Evolutionary conservation across 2,329 filamentous ascomycete genomes (phyloP).

Genomic region (Stachybotrys echinatus): DNA sequence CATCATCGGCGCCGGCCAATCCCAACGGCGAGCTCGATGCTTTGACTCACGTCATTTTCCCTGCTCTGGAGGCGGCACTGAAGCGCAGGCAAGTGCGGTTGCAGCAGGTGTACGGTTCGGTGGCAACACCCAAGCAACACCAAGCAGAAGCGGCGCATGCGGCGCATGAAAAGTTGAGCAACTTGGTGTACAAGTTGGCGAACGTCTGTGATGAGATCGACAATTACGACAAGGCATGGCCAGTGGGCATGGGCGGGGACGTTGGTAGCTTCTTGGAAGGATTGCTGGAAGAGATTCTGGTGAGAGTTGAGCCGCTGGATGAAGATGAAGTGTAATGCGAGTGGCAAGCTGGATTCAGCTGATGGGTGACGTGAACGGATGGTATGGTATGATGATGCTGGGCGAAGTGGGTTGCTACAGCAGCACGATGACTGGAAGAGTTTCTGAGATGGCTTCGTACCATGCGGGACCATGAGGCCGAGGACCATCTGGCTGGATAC

Average conservation of each 20-base stretch:
- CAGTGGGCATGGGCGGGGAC: conserved; percentile 89
- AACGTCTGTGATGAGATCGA: conserved; percentile 88
- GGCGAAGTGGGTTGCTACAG: background rate
- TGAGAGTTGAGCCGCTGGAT: conserved; percentile 83
- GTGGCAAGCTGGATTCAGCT: background rate
- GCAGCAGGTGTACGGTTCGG: conserved; percentile 42
- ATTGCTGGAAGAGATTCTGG: conserved; percentile 86
- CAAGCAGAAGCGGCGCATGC: conserved; percentile 58
- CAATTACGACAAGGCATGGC: conserved; percentile 75
- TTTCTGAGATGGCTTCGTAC: background rate
- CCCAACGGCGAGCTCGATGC: conserved; percentile 73
- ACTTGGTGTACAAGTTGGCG: conserved; percentile 76
- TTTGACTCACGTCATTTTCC: conserved; percentile 85
- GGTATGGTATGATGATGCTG: no score
- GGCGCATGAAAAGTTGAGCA: conserved; percentile 76
- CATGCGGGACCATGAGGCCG: background rate
- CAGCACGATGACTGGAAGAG: background rate
- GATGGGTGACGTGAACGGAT: no score
- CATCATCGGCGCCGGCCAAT: conserved; percentile 50
- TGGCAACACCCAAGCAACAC: conserved; percentile 56
- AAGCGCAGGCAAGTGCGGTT: conserved; percentile 67
- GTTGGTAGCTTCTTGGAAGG: conserved; percentile 88
- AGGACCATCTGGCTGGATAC: background rate
- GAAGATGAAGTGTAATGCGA: conserved; percentile 48
- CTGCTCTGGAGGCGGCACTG: conserved; percentile 85